Evolutionary conservation across 2,329 filamentous ascomycete genomes (phyloP).

Genomic region (Cladosporium halotolerans): DNA sequence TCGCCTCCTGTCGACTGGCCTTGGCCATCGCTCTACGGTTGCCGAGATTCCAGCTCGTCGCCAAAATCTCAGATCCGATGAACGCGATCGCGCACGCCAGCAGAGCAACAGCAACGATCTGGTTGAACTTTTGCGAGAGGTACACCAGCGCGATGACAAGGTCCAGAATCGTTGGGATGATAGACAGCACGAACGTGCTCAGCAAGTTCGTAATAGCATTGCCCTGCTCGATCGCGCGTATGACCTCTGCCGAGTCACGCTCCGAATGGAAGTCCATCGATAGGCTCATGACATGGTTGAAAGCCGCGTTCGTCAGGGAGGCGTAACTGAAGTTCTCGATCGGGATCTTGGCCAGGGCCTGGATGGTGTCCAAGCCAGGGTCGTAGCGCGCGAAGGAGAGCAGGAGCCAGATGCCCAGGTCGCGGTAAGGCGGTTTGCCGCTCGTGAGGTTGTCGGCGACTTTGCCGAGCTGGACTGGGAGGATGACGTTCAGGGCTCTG

Average conservation of each 20-base stretch:
- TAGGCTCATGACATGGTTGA: slow-evolving; percentile 61
- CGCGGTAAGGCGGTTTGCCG: slow-evolving; percentile 45
- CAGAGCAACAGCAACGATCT: slow-evolving; percentile 51
- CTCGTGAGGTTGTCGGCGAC: slow-evolving; percentile 63
- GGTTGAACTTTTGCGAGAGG: slow-evolving; percentile 57
- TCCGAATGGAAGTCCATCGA: slow-evolving; percentile 65
- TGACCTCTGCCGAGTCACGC: slow-evolving; percentile 59
- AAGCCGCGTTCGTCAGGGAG: slow-evolving; percentile 54
- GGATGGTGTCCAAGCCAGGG: slow-evolving; percentile 46
- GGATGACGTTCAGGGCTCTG: slow-evolving; percentile 68
- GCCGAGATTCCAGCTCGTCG: slow-evolving; percentile 35
- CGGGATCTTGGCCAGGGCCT: slow-evolving; percentile 45
- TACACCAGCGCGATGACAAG: slow-evolving; percentile 55
- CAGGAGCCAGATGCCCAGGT: slow-evolving; percentile 47
- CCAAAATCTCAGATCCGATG: slow-evolving; percentile 45
- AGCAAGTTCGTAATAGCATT: slow-evolving; percentile 54
- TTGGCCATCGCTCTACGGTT: slow-evolving; percentile 25
- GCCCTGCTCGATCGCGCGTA: slow-evolving; percentile 59
- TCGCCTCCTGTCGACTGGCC: slow-evolving; percentile 42
- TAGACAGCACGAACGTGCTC: slow-evolving; percentile 53
- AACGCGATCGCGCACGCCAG: slow-evolving; percentile 45
- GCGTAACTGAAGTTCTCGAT: slow-evolving; percentile 54
- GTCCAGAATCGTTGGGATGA: slow-evolving; percentile 58
- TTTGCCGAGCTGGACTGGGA: slow-evolving; percentile 75
- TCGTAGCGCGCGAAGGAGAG: slow-evolving; percentile 46